Evolutionary conservation across 331 rosid genomes (phyloP).

Genomic region (Erythrophleum ivorense): DNA sequence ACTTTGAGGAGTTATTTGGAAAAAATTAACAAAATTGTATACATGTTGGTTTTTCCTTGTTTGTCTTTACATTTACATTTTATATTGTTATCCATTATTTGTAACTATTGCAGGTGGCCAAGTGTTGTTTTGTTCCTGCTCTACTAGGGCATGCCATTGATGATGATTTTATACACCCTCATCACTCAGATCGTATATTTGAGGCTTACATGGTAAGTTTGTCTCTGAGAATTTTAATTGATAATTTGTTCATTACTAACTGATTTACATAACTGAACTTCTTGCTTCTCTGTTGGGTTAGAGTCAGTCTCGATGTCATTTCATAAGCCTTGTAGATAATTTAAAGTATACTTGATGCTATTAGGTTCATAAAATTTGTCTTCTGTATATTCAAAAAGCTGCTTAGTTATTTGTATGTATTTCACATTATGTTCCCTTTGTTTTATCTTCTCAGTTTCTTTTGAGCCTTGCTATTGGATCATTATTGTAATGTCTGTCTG

Average conservation of each 20-base stretch:
- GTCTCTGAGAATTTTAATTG: not conserved
- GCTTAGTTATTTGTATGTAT: constrained; percentile 22
- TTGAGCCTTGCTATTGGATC: constrained; percentile 12
- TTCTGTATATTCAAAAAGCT: not conserved
- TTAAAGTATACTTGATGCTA: not conserved
- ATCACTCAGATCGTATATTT: constrained; percentile 87
- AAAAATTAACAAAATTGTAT: not conserved
- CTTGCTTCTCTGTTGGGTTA: not conserved
- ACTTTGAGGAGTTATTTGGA: not conserved
- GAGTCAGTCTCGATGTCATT: not conserved
- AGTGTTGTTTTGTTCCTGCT: constrained; percentile 90
- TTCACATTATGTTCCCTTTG: constrained; percentile 11
- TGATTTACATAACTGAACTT: constrained; percentile 9
- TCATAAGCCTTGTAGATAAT: not conserved
- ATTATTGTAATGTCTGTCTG: constrained; percentile 11
- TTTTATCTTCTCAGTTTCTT: constrained; percentile 14
- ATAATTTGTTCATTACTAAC: not conserved
- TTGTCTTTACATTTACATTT: not conserved
- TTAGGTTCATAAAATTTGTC: not conserved
- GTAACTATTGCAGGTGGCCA: constrained; percentile 73
- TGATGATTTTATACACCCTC: constrained; percentile 93
- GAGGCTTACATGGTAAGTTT: constrained; percentile 84
- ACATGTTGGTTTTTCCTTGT: constrained; percentile 15
- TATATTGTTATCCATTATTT: constrained; percentile 8
- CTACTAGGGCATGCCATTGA: constrained; percentile 91